Conservation (phyloP, 371 early-diverging fungal genomes). For the Paraphysoderma sedebokerense region DNA sequence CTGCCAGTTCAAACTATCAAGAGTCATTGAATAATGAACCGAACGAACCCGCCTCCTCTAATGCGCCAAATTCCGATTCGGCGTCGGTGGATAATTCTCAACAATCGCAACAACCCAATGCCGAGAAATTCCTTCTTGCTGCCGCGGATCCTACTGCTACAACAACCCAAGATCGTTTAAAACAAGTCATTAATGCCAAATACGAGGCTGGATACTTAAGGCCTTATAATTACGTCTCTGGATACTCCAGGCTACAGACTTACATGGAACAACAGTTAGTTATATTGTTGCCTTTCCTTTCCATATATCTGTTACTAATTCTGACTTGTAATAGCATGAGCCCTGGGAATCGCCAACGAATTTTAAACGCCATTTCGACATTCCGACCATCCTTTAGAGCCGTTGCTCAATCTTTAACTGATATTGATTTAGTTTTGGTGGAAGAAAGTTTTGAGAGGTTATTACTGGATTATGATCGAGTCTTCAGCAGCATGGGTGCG, state of each 20-base stretch:
- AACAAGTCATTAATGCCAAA: slow-evolving; percentile 76
- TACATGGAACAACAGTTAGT: slow-evolving; percentile 74
- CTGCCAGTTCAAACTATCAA: neutral
- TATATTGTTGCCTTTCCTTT: neutral
- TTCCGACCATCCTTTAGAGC: slow-evolving; percentile 70
- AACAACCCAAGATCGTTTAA: slow-evolving; percentile 58
- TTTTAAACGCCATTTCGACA: slow-evolving; percentile 66
- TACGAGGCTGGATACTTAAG: slow-evolving; percentile 80
- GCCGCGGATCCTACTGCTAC: slow-evolving; percentile 77
- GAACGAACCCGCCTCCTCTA: neutral
- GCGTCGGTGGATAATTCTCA: no score
- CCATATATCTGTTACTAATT: neutral
- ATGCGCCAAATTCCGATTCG: neutral
- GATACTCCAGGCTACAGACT: slow-evolving; percentile 66
- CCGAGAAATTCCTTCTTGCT: slow-evolving; percentile 71
- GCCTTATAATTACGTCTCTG: slow-evolving; percentile 82
- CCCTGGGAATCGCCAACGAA: slow-evolving; percentile 45
- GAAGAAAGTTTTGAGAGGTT: slow-evolving; percentile 88
- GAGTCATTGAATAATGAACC: slow-evolving; percentile 8
- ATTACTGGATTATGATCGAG: slow-evolving; percentile 78
- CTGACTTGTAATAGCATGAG: slow-evolving; percentile 34
- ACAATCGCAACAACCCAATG: slow-evolving; percentile 32
- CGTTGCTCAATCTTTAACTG: slow-evolving; percentile 73
- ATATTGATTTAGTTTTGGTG: slow-evolving; percentile 74
- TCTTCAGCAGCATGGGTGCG: slow-evolving; percentile 89